Evolutionary conservation across 257 asterid species (phyloP).

Genomic region (Pogostemon cablin): DNA sequence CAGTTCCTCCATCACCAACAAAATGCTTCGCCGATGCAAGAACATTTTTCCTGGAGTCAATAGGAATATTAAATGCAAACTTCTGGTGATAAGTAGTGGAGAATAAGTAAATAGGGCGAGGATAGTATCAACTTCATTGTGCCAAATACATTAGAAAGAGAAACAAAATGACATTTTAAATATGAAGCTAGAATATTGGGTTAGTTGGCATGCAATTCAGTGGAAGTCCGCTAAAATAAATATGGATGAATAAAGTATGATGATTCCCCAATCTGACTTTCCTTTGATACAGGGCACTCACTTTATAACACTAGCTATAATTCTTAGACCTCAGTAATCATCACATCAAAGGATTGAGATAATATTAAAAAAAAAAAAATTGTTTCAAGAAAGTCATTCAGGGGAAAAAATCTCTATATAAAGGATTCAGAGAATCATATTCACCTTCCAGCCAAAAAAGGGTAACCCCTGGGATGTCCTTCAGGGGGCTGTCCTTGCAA

Average conservation of each 20-base stretch:
- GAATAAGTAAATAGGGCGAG: conserved; percentile 19
- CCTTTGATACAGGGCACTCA: neutral
- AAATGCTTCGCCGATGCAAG: conserved; percentile 92
- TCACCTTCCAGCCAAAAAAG: conserved; percentile 92
- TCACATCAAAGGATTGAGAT: neutral
- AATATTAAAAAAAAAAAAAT: neutral
- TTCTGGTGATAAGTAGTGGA: conserved; percentile 26
- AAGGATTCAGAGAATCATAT: conserved; percentile 1
- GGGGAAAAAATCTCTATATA: conserved; percentile 1
- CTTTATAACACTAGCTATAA: conserved; percentile 9
- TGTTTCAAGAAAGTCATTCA: conserved; percentile 2
- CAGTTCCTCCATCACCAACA: conserved; percentile 94
- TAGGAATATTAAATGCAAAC: conserved; percentile 24
- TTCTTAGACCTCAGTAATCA: conserved; percentile 15
- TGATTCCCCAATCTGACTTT: conserved; percentile 21
- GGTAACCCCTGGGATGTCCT: conserved; percentile 85
- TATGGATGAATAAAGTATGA: conserved; percentile 19
- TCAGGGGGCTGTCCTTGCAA: conserved; percentile 95
- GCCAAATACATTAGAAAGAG: conserved; percentile 15
- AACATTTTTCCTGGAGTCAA: conserved; percentile 68
- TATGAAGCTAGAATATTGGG: conserved; percentile 7
- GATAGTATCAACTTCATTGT: conserved; percentile 13
- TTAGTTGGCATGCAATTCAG: neutral
- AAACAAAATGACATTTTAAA: conserved; percentile 15
- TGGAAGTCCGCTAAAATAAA: conserved; percentile 21